Base-by-base conservation (phyloP, 139 green algal genomes). In the Coccomyxa sp. region DNA sequence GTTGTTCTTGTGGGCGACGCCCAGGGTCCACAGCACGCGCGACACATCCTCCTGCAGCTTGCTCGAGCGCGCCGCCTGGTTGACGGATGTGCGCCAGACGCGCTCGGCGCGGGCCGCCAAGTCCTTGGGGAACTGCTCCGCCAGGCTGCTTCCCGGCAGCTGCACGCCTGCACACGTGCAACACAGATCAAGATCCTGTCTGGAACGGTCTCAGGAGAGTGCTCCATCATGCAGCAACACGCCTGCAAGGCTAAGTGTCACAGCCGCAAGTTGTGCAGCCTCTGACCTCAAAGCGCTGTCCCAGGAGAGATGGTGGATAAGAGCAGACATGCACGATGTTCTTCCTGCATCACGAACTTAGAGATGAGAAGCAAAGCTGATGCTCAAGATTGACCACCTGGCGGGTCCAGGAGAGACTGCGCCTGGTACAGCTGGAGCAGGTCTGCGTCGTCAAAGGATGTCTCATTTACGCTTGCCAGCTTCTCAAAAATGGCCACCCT, bases 401-500 rank as follows among this genome's bases (percentile, higher is more conserved):
- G 54, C 10, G 64, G 31, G 41, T 79, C 79, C 35, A 83, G 79
- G 31, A 84, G 75, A 74, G 82, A 70, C 39, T 86, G 81, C 36
- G 80, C 78, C 31, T 86, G 81, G 79, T 81, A 88, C 8, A 88
- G 73, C 70, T 86, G 84, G 44, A 81, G 78, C 74, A 83, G 16
- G 64, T 77, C 84, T 39, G 71, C 72, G 39, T 80, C 39, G 77
- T 88, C 75, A 80, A 88, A 84, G 75, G 41, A 70, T 8, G 69
- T 16, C 44, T 64, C 55, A 4, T 68, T 44, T 69, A 77, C 68
- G 12, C 14, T 38, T 8, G 35, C 75, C 50, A 84, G 74, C 74
- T 84, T 84, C 38, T 79, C 75, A 50, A 84, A 69, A 27, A 84
- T 39, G 7, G 71, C 38, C 38, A 34, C 22, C 71, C 71, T 44